These are phyloP conservation scores for Kwoniella newhampshirensis DNA, from an alignment of 768 basidiomycete genomes.

Conservation along the genomic window DNA sequence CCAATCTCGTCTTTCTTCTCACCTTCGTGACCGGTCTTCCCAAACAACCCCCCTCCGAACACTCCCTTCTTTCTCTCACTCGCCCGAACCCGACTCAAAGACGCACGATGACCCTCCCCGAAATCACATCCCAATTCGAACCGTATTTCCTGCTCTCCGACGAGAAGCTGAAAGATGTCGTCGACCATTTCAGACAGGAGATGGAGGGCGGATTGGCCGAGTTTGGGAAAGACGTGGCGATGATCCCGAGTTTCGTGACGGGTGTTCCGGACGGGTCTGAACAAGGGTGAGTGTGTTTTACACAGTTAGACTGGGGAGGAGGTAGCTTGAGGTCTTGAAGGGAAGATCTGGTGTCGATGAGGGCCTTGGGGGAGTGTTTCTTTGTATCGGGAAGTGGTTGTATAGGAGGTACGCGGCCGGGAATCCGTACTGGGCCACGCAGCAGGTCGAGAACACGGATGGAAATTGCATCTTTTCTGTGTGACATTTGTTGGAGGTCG, in stretches of 20 bases:
- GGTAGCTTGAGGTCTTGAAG: background rate
- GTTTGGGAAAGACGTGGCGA: constrained; percentile 82
- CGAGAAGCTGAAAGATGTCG: constrained; percentile 66
- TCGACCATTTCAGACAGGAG: constrained; percentile 76
- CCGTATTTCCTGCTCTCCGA: constrained; percentile 68
- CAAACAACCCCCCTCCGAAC: background rate
- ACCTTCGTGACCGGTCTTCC: too few species aligned
- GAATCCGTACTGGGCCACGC: background rate
- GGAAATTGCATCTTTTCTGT: too few species aligned
- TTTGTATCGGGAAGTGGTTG: background rate
- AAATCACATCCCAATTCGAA: constrained; percentile 65
- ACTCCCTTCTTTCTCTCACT: background rate
- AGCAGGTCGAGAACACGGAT: too few species aligned
- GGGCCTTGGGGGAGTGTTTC: background rate
- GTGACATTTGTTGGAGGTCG: too few species aligned
- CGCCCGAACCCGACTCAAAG: background rate
- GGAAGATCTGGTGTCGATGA: too few species aligned
- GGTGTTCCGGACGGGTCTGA: constrained; percentile 92
- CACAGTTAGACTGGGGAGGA: background rate
- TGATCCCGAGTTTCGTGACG: constrained; percentile 98
- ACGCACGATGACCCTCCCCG: constrained; percentile 43
- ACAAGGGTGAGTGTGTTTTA: constrained; percentile 78
- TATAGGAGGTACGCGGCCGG: background rate
- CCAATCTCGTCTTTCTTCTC: too few species aligned
- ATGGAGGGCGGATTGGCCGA: constrained; percentile 68